Conservation (phyloP, 179 eudicot species). For the Amaranthus tricolor region DNA sequence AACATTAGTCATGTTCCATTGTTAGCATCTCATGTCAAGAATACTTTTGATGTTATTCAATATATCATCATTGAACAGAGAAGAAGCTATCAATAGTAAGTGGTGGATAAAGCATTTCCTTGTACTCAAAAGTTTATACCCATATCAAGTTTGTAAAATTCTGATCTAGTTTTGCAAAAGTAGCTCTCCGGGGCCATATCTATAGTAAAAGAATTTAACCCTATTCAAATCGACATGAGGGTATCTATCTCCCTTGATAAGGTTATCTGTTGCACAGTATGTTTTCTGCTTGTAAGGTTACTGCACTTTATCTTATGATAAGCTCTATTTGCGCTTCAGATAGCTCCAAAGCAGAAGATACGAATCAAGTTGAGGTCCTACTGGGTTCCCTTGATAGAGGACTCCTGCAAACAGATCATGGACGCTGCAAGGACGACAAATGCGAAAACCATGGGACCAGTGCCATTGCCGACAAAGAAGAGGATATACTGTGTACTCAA, state of each 20-base stretch:
- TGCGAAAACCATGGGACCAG: constrained; percentile 95
- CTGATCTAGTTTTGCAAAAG: too few relatives aligned
- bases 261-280: not conserved
- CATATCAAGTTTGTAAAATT: too few relatives aligned
- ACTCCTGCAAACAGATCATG: constrained; percentile 92
- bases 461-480: constrained; percentile 92
- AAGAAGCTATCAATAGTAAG: too few relatives aligned
- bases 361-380: constrained; percentile 85
- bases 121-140: too few relatives aligned
- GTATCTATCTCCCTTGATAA: too few relatives aligned
- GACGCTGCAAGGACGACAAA: constrained; percentile 81
- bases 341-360: constrained; percentile 76
- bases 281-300: not conserved
- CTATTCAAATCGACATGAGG: too few relatives aligned
- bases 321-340: constrained; percentile 17
- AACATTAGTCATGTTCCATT: not conserved
- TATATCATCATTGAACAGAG: too few relatives aligned
- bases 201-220: too few relatives aligned
- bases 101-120: too few relatives aligned
- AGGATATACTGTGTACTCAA: constrained; percentile 79
- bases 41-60: not conserved
- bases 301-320: not conserved
- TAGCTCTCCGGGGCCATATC: too few relatives aligned
- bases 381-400: constrained; percentile 90
- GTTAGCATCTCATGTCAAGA: not conserved